Percentiles rank a stretch among this genome's conserved stretches.
Evolutionary conservation across 176 grass and related monocot species (phyloP).

Genomic region (Themeda triandra): DNA sequence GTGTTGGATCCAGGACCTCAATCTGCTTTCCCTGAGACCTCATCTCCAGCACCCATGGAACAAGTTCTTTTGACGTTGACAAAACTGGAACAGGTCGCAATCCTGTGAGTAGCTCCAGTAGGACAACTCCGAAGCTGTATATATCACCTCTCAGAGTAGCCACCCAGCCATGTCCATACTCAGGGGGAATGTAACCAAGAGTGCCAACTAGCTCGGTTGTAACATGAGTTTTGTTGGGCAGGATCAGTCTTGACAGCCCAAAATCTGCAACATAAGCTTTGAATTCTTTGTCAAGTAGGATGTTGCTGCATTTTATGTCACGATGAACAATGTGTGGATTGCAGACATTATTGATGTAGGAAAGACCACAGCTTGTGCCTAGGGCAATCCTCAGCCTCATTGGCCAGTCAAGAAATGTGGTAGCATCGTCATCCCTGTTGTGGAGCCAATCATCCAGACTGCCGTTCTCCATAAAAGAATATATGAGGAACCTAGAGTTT

Average conservation of each 20-base stretch:
- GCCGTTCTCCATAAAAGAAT: slow-evolving; percentile 74
- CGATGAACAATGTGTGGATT: slow-evolving; percentile 65
- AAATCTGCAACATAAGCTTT: slow-evolving; percentile 70
- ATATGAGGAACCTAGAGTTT: slow-evolving; percentile 52
- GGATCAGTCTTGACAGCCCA: slow-evolving; percentile 58
- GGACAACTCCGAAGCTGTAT: slow-evolving; percentile 70
- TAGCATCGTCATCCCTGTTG: slow-evolving; percentile 23
- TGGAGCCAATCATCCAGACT: slow-evolving; percentile 81
- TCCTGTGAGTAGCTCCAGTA: slow-evolving; percentile 63
- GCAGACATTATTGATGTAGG: slow-evolving; percentile 55
- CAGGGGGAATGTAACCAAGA: slow-evolving; percentile 72
- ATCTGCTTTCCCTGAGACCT: slow-evolving; percentile 22
- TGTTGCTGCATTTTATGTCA: slow-evolving; percentile 84
- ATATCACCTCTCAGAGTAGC: slow-evolving; percentile 70
- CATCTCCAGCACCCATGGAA: slow-evolving; percentile 51
- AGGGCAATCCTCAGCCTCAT: slow-evolving; percentile 44
- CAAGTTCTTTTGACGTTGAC: slow-evolving; percentile 43
- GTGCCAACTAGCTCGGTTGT: slow-evolving; percentile 69
- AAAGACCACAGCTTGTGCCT: slow-evolving; percentile 45
- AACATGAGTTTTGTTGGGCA: slow-evolving; percentile 61
- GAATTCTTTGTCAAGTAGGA: slow-evolving; percentile 58
- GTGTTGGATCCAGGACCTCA: slow-evolving; percentile 44
- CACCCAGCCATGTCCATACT: slow-evolving; percentile 59
- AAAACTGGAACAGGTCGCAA: slow-evolving; percentile 42
- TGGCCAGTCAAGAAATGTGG: slow-evolving; percentile 41